These are phyloP conservation scores for Cryptococcus sp. DNA, from an alignment of 1,284 basidiomycete species.

Conservation along the genomic window DNA sequence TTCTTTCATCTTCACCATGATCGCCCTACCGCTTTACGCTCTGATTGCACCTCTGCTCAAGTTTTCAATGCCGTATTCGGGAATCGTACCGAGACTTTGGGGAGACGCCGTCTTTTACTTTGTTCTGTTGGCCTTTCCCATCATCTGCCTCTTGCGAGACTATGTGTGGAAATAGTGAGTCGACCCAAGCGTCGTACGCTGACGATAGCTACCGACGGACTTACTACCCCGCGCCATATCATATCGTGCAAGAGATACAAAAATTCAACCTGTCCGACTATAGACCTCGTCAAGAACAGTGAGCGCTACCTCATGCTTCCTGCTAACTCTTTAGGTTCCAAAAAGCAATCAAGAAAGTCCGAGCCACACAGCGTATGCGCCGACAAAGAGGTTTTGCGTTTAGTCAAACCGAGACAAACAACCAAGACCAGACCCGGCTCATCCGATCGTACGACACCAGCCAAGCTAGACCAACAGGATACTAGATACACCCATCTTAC, in stretches of 20 bases:
- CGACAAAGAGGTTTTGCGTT: slow-evolving; percentile 93
- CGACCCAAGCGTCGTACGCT: not conserved
- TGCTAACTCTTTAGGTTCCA: slow-evolving; percentile 60
- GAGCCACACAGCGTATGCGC: slow-evolving; percentile 90
- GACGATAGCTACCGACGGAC: slow-evolving; percentile 73
- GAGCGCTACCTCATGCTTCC: slow-evolving; percentile 40
- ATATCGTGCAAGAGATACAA: slow-evolving; percentile 92
- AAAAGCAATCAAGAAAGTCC: slow-evolving; percentile 96
- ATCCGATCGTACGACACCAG: slow-evolving; percentile 87
- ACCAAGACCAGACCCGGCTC: slow-evolving; percentile 77
- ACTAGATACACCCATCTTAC: slow-evolving; percentile 17
- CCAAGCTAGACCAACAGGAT: slow-evolving; percentile 42
- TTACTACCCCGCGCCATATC: slow-evolving; percentile 83
- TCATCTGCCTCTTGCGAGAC: slow-evolving; percentile 83
- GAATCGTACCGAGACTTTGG: slow-evolving; percentile 84
- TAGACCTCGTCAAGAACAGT: slow-evolving; percentile 94
- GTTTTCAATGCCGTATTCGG: slow-evolving; percentile 84
- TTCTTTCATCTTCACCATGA: slow-evolving; percentile 91
- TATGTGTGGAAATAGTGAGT: slow-evolving; percentile 91
- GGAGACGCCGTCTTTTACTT: slow-evolving; percentile 84
- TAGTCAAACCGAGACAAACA: slow-evolving; percentile 81
- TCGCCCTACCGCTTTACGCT: slow-evolving; percentile 86
- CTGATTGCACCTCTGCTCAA: slow-evolving; percentile 73
- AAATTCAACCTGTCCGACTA: slow-evolving; percentile 99
- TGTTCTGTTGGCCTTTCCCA: slow-evolving; percentile 77